Evolutionary conservation across 148 eudicot genomes (phyloP), one percentile per base, ranked within the genome.

Genomic region (Camellia lanceoleosa): DNA sequence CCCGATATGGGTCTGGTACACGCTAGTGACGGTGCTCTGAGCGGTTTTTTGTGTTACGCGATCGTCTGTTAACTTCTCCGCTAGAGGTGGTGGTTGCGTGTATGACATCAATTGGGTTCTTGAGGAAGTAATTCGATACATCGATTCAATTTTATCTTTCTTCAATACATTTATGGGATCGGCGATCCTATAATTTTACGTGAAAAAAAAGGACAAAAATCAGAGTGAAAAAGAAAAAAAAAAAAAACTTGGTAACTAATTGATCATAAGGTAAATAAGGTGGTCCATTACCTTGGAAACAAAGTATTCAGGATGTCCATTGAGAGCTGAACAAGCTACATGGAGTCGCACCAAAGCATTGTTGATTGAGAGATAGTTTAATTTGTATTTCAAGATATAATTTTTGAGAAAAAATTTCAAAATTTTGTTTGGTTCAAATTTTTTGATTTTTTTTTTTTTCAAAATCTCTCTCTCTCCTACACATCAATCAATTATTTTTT

Each of bases 1-100:
- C 0, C 90, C 94, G 5, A 95, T 87, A 68, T 88, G 90, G 9
- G 90, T 75, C 38, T 87, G 88, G 72, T 89, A 95, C 7, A 86
- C 84, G 75, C 88, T 85, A 1, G 91, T 87, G 2, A 91, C 97
- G 2, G 85, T 85, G 63, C 90, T 87, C 38, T 85, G 84, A 0
- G 92, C 85, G 11, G 56, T 89, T 77, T 87, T 92, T 0, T 65
- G 62, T 0, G 90, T 82, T 43, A 84, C 80, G 1, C 84, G 84
- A 68, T 91, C 95, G 2, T 89, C 89, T 8, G 83, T 82, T 46
- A 81, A 15, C 54, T 81, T 85, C 58, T 85, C 74, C 13, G 82
- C 69, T 10, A 15, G 78, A 3, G 87, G 82, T 7, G 86, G 83
- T 7, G 80, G 71, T n/a, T 84, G 83, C 15, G 80, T 65, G 73